A percentile compares a stretch with the other conserved stretches of the same genome.
phyloP scores from a whole-genome alignment of 495 filamentous ascomycete species.

The Tuber magnatum region DNA sequence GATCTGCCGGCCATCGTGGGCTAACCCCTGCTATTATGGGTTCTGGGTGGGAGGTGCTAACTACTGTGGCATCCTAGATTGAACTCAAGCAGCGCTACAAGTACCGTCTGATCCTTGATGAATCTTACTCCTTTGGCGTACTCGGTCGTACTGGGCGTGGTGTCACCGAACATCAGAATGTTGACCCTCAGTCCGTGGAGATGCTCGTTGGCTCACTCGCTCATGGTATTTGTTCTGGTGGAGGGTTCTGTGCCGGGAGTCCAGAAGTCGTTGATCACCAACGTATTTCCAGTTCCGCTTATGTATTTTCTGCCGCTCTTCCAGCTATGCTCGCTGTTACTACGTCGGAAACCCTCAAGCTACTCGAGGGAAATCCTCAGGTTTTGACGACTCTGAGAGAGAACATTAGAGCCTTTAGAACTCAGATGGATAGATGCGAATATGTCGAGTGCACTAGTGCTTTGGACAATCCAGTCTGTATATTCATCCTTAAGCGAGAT shows the following conservation, averaged over 20 bases:
- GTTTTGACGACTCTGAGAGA: slow-evolving; percentile 69
- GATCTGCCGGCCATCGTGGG: slow-evolving; percentile 78
- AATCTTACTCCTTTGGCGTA: slow-evolving; percentile 93
- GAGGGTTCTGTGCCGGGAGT: slow-evolving; percentile 88
- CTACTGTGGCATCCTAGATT: slow-evolving; percentile 48
- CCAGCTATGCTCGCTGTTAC: slow-evolving; percentile 90
- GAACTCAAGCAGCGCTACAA: slow-evolving; percentile 92
- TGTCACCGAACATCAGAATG: slow-evolving; percentile 90
- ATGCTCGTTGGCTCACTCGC: slow-evolving; percentile 94
- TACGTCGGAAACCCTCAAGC: slow-evolving; percentile 76
- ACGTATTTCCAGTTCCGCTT: slow-evolving; percentile 78
- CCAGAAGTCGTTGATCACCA: slow-evolving; percentile 91
- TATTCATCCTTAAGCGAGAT: slow-evolving; percentile 79
- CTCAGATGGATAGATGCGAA: slow-evolving; percentile 85
- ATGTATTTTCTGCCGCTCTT: slow-evolving; percentile 90
- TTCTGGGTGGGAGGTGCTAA: slow-evolving; percentile 22
- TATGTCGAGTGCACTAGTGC: slow-evolving; percentile 80
- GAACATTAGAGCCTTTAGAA: slow-evolving; percentile 70
- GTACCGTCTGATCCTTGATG: slow-evolving; percentile 93
- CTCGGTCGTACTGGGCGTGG: slow-evolving; percentile 85
- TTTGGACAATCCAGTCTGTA: slow-evolving; percentile 75
- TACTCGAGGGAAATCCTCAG: slow-evolving; percentile 78
- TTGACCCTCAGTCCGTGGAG: slow-evolving; percentile 81
- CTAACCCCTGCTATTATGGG: slow-evolving; percentile 18
- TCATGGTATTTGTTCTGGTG: slow-evolving; percentile 81